phyloP scores from a whole-genome alignment of 768 basidiomycete species.

The Mycena albidolilacea region DNA sequence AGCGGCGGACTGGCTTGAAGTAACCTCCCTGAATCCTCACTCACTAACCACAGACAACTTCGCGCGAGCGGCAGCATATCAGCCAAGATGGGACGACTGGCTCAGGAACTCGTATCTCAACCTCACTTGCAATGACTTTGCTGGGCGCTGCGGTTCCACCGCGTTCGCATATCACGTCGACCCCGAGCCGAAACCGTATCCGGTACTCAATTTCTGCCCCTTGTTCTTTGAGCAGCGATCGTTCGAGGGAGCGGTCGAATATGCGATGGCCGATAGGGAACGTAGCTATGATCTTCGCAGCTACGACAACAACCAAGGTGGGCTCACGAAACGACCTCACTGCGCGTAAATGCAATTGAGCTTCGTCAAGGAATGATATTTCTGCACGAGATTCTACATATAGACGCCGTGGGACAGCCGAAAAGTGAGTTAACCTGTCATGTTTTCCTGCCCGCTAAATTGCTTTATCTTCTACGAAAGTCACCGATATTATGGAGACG shows the following conservation, averaged over 20 bases:
- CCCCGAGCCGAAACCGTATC: neutral
- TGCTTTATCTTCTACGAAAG: neutral
- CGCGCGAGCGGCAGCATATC: conserved; percentile 6
- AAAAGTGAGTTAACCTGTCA: neutral
- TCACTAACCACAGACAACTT: conserved; percentile 2
- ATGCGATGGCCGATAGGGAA: neutral
- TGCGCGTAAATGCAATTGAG: neutral
- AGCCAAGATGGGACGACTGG: conserved; percentile 3
- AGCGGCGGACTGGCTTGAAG: neutral
- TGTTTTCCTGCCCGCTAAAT: neutral
- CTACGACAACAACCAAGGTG: conserved; percentile 16
- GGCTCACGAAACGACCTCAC: neutral
- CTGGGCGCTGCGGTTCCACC: neutral
- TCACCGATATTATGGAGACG: neutral
- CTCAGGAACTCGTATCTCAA: neutral
- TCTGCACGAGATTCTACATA: conserved; percentile 2
- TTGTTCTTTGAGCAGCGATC: conserved; percentile 5
- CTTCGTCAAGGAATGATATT: neutral
- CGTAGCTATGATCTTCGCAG: neutral
- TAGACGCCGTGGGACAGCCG: conserved; percentile 1
- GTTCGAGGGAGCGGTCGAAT: neutral
- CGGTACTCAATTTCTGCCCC: conserved; percentile 6
- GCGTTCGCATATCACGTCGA: neutral
- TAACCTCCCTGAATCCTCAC: no score
- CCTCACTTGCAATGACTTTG: conserved; percentile 1